Base-by-base conservation (phyloP, 2,329 filamentous ascomycete species). In the Lachnum nothofagi region DNA sequence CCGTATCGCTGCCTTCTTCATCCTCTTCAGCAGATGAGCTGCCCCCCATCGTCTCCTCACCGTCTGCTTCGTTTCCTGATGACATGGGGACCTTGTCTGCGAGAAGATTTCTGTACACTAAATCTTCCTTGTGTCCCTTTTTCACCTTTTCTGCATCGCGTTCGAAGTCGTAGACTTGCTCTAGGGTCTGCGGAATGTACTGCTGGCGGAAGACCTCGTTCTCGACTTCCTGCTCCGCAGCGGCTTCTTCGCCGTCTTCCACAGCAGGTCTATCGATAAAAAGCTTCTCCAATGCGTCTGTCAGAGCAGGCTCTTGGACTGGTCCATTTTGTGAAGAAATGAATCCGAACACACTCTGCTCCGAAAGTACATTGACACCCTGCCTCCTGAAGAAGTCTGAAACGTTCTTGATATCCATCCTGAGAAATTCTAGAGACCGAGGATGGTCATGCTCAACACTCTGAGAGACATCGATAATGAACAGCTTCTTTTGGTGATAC, bases 361-460 rank as follows among this genome's bases (percentile, higher is more conserved):
- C 91, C 1, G 83, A 72, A 3, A 98, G 75, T 0, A 82, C 85
- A 53, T 94, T 83, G 2, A 97, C 89, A 34, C 85, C 86, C 66
- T 95, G 85, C 17, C 87, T 79, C 24, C 83, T 77, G 79, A 97
- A 98, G 70, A 95, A 98, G 67, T 95, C 89, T 19, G 83, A 86
- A 1, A 95, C 82, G 64, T 98, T 98, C 76, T 96, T 97, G 69
- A 98, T 90, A 65, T 98, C 93, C 91, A 96, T 97, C 27, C 93
- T 84, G 60, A 98, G 70, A 65, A 98, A 98, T 66, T 97, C 91
- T 24, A 95, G 76, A 2, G 88, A 91, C 49, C 88, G 80, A 0
- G 93, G 93, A 67, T 98, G 93, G 60, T 97, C 91, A 59, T 94
- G 91, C 72, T 97, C 94, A 17, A 98, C 93, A 64, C 87, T 93